Percentiles rank a stretch among this genome's conserved stretches.
phyloP scores from a whole-genome alignment of 805 yeast genomes.

The Suhomyces tanzawaensis region DNA sequence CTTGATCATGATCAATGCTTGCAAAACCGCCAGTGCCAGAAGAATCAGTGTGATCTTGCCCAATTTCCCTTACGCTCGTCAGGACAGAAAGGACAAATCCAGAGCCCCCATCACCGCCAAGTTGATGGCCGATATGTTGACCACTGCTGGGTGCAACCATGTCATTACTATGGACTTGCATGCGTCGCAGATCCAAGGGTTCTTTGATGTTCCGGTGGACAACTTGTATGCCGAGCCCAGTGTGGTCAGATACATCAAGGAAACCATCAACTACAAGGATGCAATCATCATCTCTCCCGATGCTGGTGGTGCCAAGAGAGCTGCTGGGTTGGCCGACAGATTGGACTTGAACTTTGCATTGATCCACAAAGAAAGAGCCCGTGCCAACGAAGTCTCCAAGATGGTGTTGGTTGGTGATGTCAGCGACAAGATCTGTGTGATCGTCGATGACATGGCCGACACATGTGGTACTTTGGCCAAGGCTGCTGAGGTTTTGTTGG shows the following conservation, averaged over 20 bases:
- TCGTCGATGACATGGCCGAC: constrained; percentile 89
- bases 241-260: constrained; percentile 71
- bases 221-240: constrained; percentile 82
- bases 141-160: constrained; percentile 84
- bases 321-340: constrained; percentile 80
- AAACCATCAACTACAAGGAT: constrained; percentile 53
- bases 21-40: constrained; percentile 79
- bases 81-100: constrained; percentile 80
- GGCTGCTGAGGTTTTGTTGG: constrained; percentile 73
- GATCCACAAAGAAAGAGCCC: constrained; percentile 80
- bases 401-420: constrained; percentile 90
- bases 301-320: constrained; percentile 90
- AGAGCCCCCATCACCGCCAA: constrained; percentile 87
- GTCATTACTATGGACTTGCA: constrained; percentile 86
- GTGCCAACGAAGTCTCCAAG: constrained; percentile 78
- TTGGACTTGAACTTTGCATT: constrained; percentile 78
- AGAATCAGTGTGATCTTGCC: constrained; percentile 82
- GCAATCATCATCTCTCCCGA: constrained; percentile 83
- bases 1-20: constrained; percentile 76
- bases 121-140: constrained; percentile 76
- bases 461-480: constrained; percentile 84
- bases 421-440: constrained; percentile 66
- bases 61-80: constrained; percentile 85
- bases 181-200: constrained; percentile 88
- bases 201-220: constrained; percentile 80